Percentiles rank a stretch among this genome's conserved stretches.
Conservation (phyloP, 768 basidiomycete genomes). For the Termitomyces sp. region DNA sequence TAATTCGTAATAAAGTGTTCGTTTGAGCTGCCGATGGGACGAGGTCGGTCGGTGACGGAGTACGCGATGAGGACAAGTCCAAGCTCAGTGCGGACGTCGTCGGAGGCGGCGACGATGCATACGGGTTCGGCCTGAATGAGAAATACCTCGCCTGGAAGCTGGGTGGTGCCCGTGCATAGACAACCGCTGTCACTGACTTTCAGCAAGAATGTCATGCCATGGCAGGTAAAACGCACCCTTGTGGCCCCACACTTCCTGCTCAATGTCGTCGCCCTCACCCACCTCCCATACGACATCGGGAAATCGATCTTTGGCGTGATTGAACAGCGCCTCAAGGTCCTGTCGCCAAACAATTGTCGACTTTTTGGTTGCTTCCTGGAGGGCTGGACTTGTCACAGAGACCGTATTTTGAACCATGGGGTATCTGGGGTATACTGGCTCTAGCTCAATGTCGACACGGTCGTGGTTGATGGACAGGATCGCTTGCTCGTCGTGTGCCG, state of each 20-base stretch:
- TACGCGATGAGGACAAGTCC: constrained; percentile 37
- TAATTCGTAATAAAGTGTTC: constrained; percentile 56
- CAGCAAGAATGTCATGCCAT: background rate
- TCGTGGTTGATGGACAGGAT: constrained; percentile 14
- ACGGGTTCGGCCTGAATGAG: constrained; percentile 59
- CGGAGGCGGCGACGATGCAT: constrained; percentile 46
- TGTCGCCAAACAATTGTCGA: constrained; percentile 77
- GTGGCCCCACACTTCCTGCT: constrained; percentile 85
- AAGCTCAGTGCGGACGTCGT: constrained; percentile 65
- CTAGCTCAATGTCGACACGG: constrained; percentile 10
- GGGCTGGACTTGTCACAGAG: constrained; percentile 33
- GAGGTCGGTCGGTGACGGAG: constrained; percentile 41
- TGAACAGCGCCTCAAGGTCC: constrained; percentile 78
- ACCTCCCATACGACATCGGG: constrained; percentile 97
- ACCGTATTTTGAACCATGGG: constrained; percentile 18
- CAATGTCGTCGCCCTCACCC: constrained; percentile 45
- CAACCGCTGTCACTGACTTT: constrained; percentile 52
- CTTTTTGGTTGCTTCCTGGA: constrained; percentile 63
- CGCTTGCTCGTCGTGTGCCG: constrained; percentile 18
- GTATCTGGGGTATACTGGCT: constrained; percentile 20
- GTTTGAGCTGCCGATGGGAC: constrained; percentile 40
- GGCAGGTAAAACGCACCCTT: constrained; percentile 62
- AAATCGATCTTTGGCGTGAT: constrained; percentile 85
- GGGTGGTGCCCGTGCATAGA: constrained; percentile 92
- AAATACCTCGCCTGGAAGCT: constrained; percentile 91